A percentile compares a stretch with the other conserved stretches of the same genome.
Conservation (phyloP, 371 early-diverging fungal genomes). For the Mucor piriformis region DNA sequence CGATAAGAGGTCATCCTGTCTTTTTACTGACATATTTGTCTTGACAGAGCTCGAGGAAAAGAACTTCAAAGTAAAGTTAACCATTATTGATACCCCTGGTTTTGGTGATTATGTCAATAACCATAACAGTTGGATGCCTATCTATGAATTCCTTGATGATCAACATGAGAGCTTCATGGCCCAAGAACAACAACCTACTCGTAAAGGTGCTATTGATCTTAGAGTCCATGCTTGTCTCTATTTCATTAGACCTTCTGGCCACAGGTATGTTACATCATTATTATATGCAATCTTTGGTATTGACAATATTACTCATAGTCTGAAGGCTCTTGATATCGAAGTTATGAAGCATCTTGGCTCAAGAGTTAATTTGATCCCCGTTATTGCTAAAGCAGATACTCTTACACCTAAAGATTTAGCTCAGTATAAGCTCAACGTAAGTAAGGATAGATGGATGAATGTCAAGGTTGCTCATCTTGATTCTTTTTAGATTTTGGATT, state of each 20-base stretch:
- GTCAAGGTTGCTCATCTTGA: neutral
- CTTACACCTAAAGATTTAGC: slow-evolving; percentile 80
- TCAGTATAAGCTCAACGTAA: slow-evolving; percentile 74
- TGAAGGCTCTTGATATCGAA: slow-evolving; percentile 89
- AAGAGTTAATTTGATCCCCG: slow-evolving; percentile 88
- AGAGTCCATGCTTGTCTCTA: slow-evolving; percentile 90
- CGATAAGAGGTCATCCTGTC: neutral
- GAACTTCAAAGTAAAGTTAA: slow-evolving; percentile 84
- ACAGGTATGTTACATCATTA: slow-evolving; percentile 52
- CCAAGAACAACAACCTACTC: slow-evolving; percentile 57
- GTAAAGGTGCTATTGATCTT: slow-evolving; percentile 62
- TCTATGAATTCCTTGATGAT: slow-evolving; percentile 84
- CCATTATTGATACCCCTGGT: slow-evolving; percentile 87
- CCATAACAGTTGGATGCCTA: slow-evolving; percentile 68
- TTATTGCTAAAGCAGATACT: slow-evolving; percentile 70
- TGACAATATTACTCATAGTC: slow-evolving; percentile 34
- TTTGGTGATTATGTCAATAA: slow-evolving; percentile 86
- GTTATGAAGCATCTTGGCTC: slow-evolving; percentile 84
- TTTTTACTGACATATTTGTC: neutral
- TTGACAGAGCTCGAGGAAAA: slow-evolving; percentile 35
- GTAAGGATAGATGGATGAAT: slow-evolving; percentile 12
- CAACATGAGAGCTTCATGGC: slow-evolving; percentile 91
- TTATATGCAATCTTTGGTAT: neutral
- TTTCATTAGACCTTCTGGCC: slow-evolving; percentile 88
- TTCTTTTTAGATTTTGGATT: slow-evolving; percentile 63